phyloP scores from a whole-genome alignment of 1,139 yeast genomes.

The Barnettozyma hawaiiensis region DNA sequence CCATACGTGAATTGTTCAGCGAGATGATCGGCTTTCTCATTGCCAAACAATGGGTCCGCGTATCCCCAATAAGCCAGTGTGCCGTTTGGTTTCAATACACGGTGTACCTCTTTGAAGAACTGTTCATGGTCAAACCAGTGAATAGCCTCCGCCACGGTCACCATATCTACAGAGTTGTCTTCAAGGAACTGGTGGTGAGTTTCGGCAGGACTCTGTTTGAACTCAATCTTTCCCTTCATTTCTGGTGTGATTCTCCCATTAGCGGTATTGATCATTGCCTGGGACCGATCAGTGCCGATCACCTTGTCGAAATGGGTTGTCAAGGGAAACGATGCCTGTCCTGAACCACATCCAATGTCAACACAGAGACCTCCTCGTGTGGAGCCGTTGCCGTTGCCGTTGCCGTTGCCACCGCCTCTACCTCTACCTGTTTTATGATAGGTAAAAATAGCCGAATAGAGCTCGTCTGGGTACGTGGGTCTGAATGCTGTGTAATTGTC shows the following conservation, averaged over 20 bases:
- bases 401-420: no score
- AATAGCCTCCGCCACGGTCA: constrained; percentile 69
- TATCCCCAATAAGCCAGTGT: constrained; percentile 74
- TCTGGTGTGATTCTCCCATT: constrained; percentile 19
- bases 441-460: constrained; percentile 36
- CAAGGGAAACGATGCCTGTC: constrained; percentile 59
- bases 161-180: constrained; percentile 46
- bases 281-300: constrained; percentile 62
- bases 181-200: constrained; percentile 21
- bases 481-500: constrained; percentile 48
- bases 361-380: constrained; percentile 38
- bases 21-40: constrained; percentile 29
- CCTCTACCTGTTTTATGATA: no score
- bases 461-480: constrained; percentile 46
- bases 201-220: constrained; percentile 31
- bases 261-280: constrained; percentile 54
- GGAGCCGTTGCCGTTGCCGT: no score
- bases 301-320: constrained; percentile 40
- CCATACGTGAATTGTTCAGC: constrained; percentile 32
- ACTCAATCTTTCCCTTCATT: constrained; percentile 18
- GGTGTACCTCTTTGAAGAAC: constrained; percentile 46
- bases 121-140: constrained; percentile 64
- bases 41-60: constrained; percentile 47
- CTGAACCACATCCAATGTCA: constrained; percentile 82
- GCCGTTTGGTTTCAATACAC: constrained; percentile 54